These are phyloP conservation scores for Neltuma alba DNA, from an alignment of 306 rosid species.

Conservation along the genomic window DNA sequence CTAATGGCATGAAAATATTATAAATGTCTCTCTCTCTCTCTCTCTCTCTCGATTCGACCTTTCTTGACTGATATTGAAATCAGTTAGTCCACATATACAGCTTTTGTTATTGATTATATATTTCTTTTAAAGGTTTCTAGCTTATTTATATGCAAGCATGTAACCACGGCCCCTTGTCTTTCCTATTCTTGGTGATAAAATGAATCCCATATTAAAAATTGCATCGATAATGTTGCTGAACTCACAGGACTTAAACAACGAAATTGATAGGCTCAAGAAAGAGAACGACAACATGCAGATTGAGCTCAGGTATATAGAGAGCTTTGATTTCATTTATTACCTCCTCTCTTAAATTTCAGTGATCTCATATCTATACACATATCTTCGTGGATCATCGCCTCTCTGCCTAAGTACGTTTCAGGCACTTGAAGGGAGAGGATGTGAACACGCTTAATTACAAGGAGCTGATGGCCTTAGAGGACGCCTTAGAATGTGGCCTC, in stretches of 20 bases:
- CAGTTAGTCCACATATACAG: neutral
- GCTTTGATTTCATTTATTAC: neutral
- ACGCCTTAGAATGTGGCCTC: conserved; percentile 57
- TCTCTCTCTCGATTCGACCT: neutral
- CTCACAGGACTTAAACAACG: conserved; percentile 60
- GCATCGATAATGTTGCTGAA: conserved; percentile 14
- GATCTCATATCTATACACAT: neutral
- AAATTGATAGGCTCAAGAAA: conserved; percentile 74
- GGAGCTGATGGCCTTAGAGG: conserved; percentile 54
- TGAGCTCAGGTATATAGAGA: conserved; percentile 54
- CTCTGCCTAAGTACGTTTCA: conserved; percentile 9
- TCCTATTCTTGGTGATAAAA: neutral
- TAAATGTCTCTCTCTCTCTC: neutral
- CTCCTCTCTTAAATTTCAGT: neutral
- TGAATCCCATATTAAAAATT: conserved; percentile 11
- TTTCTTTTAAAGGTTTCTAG: conserved; percentile 21
- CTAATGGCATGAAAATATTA: neutral
- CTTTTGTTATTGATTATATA: neutral
- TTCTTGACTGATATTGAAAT: neutral
- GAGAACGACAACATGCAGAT: conserved; percentile 80
- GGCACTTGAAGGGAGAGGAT: conserved; percentile 78
- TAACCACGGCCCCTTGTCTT: neutral
- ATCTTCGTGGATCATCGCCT: neutral
- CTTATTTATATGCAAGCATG: neutral
- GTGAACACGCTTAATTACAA: conserved; percentile 49